These are phyloP conservation scores for Cytidiella melzeri DNA, from an alignment of 768 basidiomycete species.

Conservation along the genomic window DNA sequence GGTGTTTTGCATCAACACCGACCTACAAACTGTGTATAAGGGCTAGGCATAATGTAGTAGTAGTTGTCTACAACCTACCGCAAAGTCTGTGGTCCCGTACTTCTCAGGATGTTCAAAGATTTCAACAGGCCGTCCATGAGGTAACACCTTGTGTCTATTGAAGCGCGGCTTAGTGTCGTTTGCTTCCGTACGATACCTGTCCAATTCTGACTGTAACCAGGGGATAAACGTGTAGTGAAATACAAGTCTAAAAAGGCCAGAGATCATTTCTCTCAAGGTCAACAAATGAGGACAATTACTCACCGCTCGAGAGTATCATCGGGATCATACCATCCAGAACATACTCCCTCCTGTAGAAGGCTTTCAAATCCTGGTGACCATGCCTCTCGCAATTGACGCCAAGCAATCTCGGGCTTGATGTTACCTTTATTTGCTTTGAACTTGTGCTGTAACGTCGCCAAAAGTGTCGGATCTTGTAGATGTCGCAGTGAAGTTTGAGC, in stretches of 20 bases:
- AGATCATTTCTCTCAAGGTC: background rate
- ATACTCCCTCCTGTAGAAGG: conserved; percentile 26
- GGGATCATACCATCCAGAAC: conserved; percentile 26
- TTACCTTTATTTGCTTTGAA: conserved; percentile 31
- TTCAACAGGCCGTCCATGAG: conserved; percentile 32
- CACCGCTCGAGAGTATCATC: conserved; percentile 22
- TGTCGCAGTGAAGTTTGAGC: conserved; percentile 35
- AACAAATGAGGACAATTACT: background rate
- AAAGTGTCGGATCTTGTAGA: conserved; percentile 28
- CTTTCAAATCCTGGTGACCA: conserved; percentile 34
- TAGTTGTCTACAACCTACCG: conserved; percentile 21
- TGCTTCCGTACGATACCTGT: background rate
- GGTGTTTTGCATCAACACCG: conserved; percentile 8
- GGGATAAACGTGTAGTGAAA: conserved; percentile 13
- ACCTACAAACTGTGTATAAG: conserved; percentile 11
- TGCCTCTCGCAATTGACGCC: conserved; percentile 28
- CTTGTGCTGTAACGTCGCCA: conserved; percentile 11
- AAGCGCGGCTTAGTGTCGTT: conserved; percentile 15
- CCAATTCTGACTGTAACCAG: conserved; percentile 13
- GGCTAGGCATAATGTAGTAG: background rate
- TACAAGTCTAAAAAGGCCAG: background rate
- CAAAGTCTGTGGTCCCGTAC: conserved; percentile 28
- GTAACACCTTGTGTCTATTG: conserved; percentile 32
- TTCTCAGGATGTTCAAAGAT: conserved; percentile 27
- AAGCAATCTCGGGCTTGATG: conserved; percentile 36